Conservation (phyloP, 805 yeast genomes). For the Saturnispora zaruensis region DNA sequence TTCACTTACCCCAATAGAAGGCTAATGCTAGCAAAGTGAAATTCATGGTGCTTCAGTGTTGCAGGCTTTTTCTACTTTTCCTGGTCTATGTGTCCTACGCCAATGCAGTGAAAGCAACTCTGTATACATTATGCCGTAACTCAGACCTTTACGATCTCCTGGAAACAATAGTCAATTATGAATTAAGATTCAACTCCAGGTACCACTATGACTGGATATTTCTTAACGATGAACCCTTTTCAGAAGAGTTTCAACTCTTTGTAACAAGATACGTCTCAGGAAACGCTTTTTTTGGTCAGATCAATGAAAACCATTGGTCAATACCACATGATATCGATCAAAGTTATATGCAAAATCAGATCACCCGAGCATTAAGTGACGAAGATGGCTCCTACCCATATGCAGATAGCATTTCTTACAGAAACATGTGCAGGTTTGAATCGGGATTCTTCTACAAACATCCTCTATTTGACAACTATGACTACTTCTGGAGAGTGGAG, state of each 20-base stretch:
- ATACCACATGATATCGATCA: slow-evolving; percentile 39
- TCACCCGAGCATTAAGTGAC: slow-evolving; percentile 17
- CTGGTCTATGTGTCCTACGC: not conserved
- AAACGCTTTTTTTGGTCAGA: slow-evolving; percentile 49
- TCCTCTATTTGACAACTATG: slow-evolving; percentile 56
- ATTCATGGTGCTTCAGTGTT: not conserved
- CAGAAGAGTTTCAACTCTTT: slow-evolving; percentile 42
- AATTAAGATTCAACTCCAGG: slow-evolving; percentile 54
- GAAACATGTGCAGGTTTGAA: slow-evolving; percentile 88
- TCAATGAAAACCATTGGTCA: slow-evolving; percentile 59
- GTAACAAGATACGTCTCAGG: slow-evolving; percentile 52
- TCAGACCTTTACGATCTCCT: slow-evolving; percentile 49
- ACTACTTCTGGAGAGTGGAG: slow-evolving; percentile 90
- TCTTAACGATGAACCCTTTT: slow-evolving; percentile 59
- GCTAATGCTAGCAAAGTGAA: not conserved
- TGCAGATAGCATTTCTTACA: slow-evolving; percentile 52
- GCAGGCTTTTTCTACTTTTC: not conserved
- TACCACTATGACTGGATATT: slow-evolving; percentile 75
- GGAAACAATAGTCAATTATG: slow-evolving; percentile 52
- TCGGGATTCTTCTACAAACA: slow-evolving; percentile 79
- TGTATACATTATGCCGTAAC: slow-evolving; percentile 66
- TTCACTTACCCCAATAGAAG: not conserved
- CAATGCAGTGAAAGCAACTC: slow-evolving; percentile 41
- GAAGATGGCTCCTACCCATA: slow-evolving; percentile 42
- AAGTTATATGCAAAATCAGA: slow-evolving; percentile 15